Evolutionary conservation across 441 rosid species (phyloP).

Genomic region (Corymbia citriodora): DNA sequence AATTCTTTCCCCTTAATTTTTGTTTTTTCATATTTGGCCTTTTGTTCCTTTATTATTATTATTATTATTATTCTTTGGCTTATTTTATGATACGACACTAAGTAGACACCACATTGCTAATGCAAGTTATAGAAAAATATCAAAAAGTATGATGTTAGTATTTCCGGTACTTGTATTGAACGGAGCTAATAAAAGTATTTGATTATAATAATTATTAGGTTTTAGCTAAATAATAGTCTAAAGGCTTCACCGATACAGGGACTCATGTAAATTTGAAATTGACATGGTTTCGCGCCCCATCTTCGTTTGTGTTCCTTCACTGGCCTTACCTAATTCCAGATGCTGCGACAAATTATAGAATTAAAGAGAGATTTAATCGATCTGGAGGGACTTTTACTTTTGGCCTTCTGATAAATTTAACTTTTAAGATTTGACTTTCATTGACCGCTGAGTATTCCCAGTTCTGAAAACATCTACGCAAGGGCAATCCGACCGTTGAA

Average conservation of each 20-base stretch:
- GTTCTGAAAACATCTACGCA: neutral
- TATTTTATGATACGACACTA: neutral
- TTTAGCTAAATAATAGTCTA: neutral
- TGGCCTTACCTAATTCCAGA: neutral
- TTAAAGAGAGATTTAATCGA: neutral
- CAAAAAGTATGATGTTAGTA: neutral
- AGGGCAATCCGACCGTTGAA: neutral
- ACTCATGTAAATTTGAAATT: neutral
- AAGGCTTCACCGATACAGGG: accelerated
- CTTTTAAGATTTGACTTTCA: neutral
- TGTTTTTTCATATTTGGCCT: neutral
- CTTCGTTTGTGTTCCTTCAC: neutral
- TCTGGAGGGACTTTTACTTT: neutral
- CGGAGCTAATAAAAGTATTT: neutral
- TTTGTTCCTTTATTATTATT: neutral
- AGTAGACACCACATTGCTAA: neutral
- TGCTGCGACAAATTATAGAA: neutral
- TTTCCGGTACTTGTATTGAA: neutral
- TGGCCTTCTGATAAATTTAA: neutral
- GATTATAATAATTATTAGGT: neutral
- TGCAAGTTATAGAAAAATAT: neutral
- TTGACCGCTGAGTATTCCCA: neutral
- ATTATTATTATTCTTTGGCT: neutral
- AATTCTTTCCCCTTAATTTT: neutral
- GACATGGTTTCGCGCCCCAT: accelerated